Evolutionary conservation across 805 yeast genomes (phyloP).

Genomic region (Brettanomyces nanus): DNA sequence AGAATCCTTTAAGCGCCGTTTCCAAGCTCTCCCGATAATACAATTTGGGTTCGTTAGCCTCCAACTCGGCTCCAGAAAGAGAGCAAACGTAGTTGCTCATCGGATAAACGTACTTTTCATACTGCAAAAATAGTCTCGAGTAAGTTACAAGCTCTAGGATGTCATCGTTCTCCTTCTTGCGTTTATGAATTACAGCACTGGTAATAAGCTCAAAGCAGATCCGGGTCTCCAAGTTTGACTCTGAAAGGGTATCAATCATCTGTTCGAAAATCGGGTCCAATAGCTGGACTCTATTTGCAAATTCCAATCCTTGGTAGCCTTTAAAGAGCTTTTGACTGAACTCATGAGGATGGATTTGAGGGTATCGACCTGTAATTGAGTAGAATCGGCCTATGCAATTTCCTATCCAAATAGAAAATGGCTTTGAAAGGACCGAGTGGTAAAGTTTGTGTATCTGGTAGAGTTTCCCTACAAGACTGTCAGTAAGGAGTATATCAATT

Average conservation of each 20-base stretch:
- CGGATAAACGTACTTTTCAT: conserved; percentile 22
- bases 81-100: conserved; percentile 29
- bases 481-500: neutral
- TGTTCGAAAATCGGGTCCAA: conserved; percentile 23
- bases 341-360: conserved; percentile 12
- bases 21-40: conserved; percentile 10
- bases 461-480: conserved; percentile 10
- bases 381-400: conserved; percentile 24
- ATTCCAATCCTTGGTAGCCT: conserved; percentile 7
- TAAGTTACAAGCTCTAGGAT: conserved; percentile 20
- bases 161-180: conserved; percentile 14
- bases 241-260: conserved; percentile 16
- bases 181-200: conserved; percentile 31
- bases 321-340: conserved; percentile 9
- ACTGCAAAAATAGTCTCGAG: conserved; percentile 11
- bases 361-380: conserved; percentile 18
- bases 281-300: conserved; percentile 14
- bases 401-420: conserved; percentile 26
- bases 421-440: conserved; percentile 5
- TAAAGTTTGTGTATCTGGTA: conserved; percentile 12
- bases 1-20: conserved; percentile 11
- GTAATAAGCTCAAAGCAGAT: conserved; percentile 30
- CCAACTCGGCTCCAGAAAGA: conserved; percentile 22
- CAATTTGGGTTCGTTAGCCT: conserved; percentile 6
- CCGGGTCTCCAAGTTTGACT: conserved; percentile 14